Percentiles rank a stretch among this genome's conserved stretches.
phyloP scores from a whole-genome alignment of 2,329 filamentous ascomycete genomes.

The Trichoderma brevicompactum region DNA sequence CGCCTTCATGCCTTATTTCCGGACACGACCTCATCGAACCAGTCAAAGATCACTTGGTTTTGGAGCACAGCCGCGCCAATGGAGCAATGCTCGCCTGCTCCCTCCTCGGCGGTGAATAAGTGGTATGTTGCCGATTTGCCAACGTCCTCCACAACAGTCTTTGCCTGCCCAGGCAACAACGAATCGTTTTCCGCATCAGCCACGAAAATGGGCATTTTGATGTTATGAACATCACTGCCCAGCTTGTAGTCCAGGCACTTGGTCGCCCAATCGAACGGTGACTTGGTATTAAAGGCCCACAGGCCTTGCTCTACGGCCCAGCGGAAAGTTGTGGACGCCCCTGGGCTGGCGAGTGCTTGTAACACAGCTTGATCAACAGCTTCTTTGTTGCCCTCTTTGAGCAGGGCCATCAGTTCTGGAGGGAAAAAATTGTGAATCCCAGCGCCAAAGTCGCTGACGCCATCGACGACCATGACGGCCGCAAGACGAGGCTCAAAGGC shows the following conservation, averaged over 20 bases:
- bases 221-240: slow-evolving; percentile 32
- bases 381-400: slow-evolving; percentile 10
- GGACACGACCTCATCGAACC: slow-evolving; percentile 31
- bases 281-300: slow-evolving; percentile 37
- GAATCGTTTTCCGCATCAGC: slow-evolving; percentile 34
- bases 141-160: slow-evolving; percentile 27
- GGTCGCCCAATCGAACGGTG: slow-evolving; percentile 34
- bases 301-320: slow-evolving; percentile 38
- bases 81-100: slow-evolving; percentile 31
- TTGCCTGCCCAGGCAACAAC: slow-evolving; percentile 32
- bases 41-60: slow-evolving; percentile 32
- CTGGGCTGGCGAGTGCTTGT: neutral
- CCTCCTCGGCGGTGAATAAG: slow-evolving; percentile 28
- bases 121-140: slow-evolving; percentile 29
- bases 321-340: slow-evolving; percentile 29
- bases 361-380: slow-evolving; percentile 33
- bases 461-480: slow-evolving; percentile 47
- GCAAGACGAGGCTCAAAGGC: slow-evolving; percentile 51
- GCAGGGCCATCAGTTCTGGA: slow-evolving; percentile 3
- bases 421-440: no score
- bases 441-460: slow-evolving; percentile 43
- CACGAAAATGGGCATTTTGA: slow-evolving; percentile 35
- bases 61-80: slow-evolving; percentile 31
- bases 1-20: slow-evolving; percentile 9
- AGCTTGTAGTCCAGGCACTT: slow-evolving; percentile 8